Base-by-base conservation (phyloP, 148 eudicot species). In the Linanthus parryae region DNA sequence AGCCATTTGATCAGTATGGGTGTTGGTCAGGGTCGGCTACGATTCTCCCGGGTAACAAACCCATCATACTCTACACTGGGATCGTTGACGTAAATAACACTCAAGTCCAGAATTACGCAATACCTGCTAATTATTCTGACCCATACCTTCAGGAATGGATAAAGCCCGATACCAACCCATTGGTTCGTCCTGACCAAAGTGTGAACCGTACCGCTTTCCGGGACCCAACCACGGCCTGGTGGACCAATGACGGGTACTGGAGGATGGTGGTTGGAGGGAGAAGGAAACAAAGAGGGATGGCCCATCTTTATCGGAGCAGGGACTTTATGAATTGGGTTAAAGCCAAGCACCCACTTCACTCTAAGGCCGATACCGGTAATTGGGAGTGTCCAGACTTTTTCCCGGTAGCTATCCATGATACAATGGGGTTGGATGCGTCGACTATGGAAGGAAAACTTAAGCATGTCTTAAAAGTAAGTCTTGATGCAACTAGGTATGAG, bases 371-470 rank as follows among this genome's bases (percentile, higher is more conserved):
- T 0, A 74, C 83, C 0, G 92, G 94, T 1, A 88, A 71, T 63
- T 84, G 88, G 94, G 96, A 84, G 34, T 88, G 96, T 42, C 94
- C 94, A 0, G 94, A 88, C 65, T 88, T 88, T 45, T 88, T 35
- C 34, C 94, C 94, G 7, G 89, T 88, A 0, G 29, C 68, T 3
- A 8, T 50, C 17, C 28, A 53, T 6, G 71, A 79, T 1, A 35
- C 54, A 62, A 21, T 48, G 21, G 85, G 88, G 51, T 39, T 80
- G 68, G 84, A 82, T 18, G 46, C 86, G 2, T 86, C 90, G 0
- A 56, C 24, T 0, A 4, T 17, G 12, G 68, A 79, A 0, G 47
- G 31, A 0, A 59, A 70, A 25, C 66, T 77, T 14, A 88, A 72
- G 65, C 80, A 88, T 37, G 86, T 84, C 18, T 52, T 84, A 0